These are phyloP conservation scores for Schoenoplectus triqueter DNA, from an alignment of 202 grass and related monocot genomes.

Conservation along the genomic window DNA sequence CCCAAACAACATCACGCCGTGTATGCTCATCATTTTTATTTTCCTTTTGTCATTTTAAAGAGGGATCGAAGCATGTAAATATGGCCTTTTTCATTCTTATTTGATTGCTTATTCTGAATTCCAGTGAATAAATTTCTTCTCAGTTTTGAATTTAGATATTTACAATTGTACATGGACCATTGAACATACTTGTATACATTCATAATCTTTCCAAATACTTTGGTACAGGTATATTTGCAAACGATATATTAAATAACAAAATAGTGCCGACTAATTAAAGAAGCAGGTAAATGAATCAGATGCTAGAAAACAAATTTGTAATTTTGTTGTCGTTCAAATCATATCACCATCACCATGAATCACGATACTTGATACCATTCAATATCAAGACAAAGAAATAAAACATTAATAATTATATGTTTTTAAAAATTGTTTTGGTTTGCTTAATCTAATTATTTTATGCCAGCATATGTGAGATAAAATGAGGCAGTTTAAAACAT, in stretches of 20 bases:
- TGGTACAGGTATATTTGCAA: slow-evolving; percentile 14
- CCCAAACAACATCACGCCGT: neutral
- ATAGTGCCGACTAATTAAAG: slow-evolving; percentile 8
- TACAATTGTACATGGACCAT: neutral
- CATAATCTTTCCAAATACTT: slow-evolving; percentile 8
- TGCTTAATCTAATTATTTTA: neutral
- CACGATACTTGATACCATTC: neutral
- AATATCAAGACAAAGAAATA: slow-evolving; percentile 17
- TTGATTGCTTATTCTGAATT: neutral
- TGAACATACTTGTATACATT: slow-evolving; percentile 10
- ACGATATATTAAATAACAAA: slow-evolving; percentile 3
- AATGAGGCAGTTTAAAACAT: neutral
- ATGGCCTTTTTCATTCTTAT: neutral
- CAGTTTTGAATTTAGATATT: neutral
- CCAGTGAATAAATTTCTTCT: neutral
- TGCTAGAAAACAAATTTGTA: slow-evolving; percentile 19
- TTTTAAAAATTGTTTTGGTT: slow-evolving; percentile 14
- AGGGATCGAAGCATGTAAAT: neutral
- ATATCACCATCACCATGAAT: slow-evolving; percentile 18
- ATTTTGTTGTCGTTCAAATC: slow-evolving; percentile 5
- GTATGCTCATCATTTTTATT: neutral
- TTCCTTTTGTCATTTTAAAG: neutral
- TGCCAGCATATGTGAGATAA: neutral
- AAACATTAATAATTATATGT: neutral
- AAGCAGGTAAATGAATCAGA: slow-evolving; percentile 8